Evolutionary conservation across 1,139 yeast species (phyloP), one percentile per base, ranked within the genome.

Genomic region (Nakaseomyces uthaithaninus): DNA sequence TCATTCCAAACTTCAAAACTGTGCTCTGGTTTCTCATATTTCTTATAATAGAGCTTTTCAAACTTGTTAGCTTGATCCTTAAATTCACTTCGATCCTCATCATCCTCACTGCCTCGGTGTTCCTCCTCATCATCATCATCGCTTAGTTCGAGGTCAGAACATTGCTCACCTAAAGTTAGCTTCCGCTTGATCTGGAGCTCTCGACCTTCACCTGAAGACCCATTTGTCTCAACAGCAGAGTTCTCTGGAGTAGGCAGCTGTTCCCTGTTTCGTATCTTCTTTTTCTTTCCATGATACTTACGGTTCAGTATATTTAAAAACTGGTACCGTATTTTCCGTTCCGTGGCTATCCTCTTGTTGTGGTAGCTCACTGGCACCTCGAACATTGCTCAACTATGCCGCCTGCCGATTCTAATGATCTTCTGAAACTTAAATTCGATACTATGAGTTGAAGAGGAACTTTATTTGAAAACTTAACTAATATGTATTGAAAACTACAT

Each of bases 1-100:
- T 31, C 35, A 7, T 17, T 19, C 66, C 57, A 64, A 35, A 38
- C 50, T 41, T 53, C 66, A 52, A 37, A 62, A 16, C 52, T 49
- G 4, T 40, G 54, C 50, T 48, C 57, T 27, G 57, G 61, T 44
- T 52, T 51, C 23, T 53, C 54, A 40, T 52, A 51, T 22, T 45
- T 46, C 15, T 44, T 44, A 26, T 46, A 51, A 40, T 46, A 57
- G 20, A 40, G 50, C 18, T 51, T 51, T 37, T 54, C 62, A 19
- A 51, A 55, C 23, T 44, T 40, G 17, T 17, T 33, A 9, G 15
- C 38, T 3, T 39, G 40, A 10, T 30, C 26, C 11, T 25, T 39
- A 4, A 27, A 23, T 17, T 36, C 41, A 16, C 18, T 8, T 10
- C 24, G 22, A 10, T 33, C 25, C 30, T 25, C 42, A 37, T 26